phyloP scores from a whole-genome alignment of 2,329 filamentous ascomycete genomes.

The Curvularia spicifera region DNA sequence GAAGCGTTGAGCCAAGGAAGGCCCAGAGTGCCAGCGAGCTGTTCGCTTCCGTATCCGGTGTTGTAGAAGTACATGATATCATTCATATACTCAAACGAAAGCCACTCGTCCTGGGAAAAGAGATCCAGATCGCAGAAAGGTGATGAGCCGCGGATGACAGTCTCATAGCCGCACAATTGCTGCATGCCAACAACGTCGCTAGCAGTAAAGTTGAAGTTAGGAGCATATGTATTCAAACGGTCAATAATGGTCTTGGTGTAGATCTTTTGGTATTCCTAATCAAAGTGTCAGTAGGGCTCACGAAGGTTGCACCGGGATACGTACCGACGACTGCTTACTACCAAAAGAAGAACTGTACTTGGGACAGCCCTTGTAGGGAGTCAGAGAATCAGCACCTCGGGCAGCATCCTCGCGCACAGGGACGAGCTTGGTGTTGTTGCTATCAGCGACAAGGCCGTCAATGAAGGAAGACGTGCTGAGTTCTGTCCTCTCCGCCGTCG shows the following conservation, averaged over 20 bases:
- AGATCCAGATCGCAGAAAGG: slow-evolving; percentile 66
- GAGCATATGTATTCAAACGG: slow-evolving; percentile 61
- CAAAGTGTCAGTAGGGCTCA: not conserved
- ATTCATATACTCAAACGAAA: slow-evolving; percentile 70
- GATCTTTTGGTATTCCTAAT: slow-evolving; percentile 53
- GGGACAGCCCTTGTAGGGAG: slow-evolving; percentile 69
- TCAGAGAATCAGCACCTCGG: slow-evolving; percentile 65
- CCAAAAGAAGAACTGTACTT: slow-evolving; percentile 66
- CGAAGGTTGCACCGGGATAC: not conserved
- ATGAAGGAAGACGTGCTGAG: slow-evolving; percentile 66
- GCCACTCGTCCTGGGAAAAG: slow-evolving; percentile 68
- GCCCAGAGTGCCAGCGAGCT: slow-evolving; percentile 64
- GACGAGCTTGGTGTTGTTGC: slow-evolving; percentile 62
- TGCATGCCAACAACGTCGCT: slow-evolving; percentile 70
- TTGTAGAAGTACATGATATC: slow-evolving; percentile 71
- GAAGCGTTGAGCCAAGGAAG: slow-evolving; percentile 72
- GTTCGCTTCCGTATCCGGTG: slow-evolving; percentile 65
- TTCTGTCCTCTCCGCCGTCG: slow-evolving; percentile 66
- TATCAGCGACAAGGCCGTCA: slow-evolving; percentile 61
- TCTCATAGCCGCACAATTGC: slow-evolving; percentile 70
- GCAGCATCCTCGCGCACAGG: slow-evolving; percentile 63
- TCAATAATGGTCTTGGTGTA: slow-evolving; percentile 68
- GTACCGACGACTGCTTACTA: slow-evolving; percentile 59
- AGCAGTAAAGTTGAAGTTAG: slow-evolving; percentile 67
- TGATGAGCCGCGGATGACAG: slow-evolving; percentile 66